Evolutionary conservation across 2,329 filamentous ascomycete species (phyloP).

Genomic region (Colletotrichum nymphaeae): DNA sequence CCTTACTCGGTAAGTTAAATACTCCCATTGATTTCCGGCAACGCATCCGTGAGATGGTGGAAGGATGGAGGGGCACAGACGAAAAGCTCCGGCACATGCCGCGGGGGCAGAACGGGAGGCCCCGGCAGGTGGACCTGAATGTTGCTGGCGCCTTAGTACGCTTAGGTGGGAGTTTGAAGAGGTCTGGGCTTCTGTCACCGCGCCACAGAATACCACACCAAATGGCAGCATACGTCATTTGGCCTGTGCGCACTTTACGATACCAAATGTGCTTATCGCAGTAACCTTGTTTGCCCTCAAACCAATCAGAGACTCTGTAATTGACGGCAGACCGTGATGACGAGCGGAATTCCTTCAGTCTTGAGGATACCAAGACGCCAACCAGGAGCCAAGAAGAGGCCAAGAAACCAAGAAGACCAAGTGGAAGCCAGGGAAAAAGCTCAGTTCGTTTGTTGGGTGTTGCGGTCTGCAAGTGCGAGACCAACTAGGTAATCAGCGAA

Average conservation of each 20-base stretch:
- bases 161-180: neutral
- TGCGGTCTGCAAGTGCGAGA: too few species aligned
- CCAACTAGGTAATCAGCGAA: too few species aligned
- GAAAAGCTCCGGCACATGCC: conserved; percentile 17
- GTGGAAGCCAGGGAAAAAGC: neutral
- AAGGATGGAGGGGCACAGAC: neutral
- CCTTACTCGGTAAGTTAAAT: neutral
- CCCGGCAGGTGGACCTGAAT: neutral
- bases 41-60: neutral
- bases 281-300: neutral
- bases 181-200: conserved; percentile 22
- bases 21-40: too few species aligned
- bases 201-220: neutral
- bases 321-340: conserved; percentile 10
- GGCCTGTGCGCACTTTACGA: neutral
- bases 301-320: conserved; percentile 12
- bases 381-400: conserved; percentile 19
- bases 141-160: too few species aligned
- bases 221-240: conserved; percentile 4
- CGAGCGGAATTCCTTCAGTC: neutral
- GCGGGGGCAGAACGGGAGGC: conserved; percentile 8
- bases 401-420: conserved; percentile 4
- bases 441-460: too few species aligned
- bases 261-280: neutral
- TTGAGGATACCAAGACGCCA: neutral